These are phyloP conservation scores for Apostasia ramifera DNA, from an alignment of 106 monocot species.

Conservation along the genomic window DNA sequence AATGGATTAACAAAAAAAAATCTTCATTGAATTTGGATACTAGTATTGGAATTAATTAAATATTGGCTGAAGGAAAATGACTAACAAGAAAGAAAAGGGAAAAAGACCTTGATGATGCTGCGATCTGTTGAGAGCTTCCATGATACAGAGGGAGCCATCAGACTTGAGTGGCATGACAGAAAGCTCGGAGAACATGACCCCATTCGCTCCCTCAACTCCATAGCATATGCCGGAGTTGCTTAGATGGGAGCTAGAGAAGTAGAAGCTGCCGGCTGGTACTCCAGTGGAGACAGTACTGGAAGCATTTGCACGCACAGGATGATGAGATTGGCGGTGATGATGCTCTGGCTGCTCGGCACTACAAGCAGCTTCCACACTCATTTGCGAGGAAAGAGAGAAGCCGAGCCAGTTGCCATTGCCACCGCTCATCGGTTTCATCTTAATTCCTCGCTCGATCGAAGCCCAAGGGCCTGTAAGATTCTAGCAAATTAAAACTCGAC, in stretches of 20 bases:
- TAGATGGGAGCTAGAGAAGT: constrained; percentile 37
- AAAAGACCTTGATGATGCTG: constrained; percentile 41
- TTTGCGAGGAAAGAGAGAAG: constrained; percentile 90
- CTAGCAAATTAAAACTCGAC: constrained; percentile 13
- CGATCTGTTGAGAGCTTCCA: constrained; percentile 77
- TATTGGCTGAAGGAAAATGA: constrained; percentile 3
- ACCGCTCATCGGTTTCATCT: constrained; percentile 52
- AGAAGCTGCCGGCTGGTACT: constrained; percentile 28
- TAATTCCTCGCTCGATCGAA: background rate
- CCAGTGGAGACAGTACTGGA: constrained; percentile 17
- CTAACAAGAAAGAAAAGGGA: background rate
- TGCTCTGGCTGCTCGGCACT: constrained; percentile 34
- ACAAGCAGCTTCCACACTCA: constrained; percentile 66
- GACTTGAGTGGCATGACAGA: constrained; percentile 89
- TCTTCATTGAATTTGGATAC: background rate
- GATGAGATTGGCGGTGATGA: constrained; percentile 22
- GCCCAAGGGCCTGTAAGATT: background rate
- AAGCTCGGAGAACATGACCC: constrained; percentile 53
- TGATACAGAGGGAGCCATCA: constrained; percentile 96
- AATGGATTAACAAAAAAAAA: background rate
- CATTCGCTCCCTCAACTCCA: constrained; percentile 42
- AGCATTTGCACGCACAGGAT: constrained; percentile 19
- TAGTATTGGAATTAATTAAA: background rate
- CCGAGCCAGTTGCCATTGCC: constrained; percentile 68
- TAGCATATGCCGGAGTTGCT: constrained; percentile 36